A percentile compares a stretch with the other conserved stretches of the same genome.
phyloP scores from a whole-genome alignment of 208 protist species.

The Leishmania guyanensis region DNA sequence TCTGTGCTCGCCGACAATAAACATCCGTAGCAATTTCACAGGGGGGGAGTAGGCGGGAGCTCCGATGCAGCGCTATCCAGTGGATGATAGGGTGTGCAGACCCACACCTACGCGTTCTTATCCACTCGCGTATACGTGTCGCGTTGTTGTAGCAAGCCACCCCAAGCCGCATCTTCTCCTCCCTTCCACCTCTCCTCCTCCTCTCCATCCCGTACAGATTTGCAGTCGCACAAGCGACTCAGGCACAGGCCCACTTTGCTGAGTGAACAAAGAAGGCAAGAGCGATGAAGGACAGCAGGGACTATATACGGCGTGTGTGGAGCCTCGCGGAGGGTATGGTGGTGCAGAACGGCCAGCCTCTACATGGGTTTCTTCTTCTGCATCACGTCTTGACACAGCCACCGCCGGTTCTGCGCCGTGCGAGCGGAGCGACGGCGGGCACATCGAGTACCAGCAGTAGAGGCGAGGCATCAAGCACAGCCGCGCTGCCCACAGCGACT shows the following conservation, averaged over 20 bases:
- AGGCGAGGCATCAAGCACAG: not conserved
- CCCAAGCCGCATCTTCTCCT: slow-evolving; percentile 4
- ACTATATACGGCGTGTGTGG: slow-evolving; percentile 26
- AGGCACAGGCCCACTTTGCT: not conserved
- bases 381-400: slow-evolving; percentile 31
- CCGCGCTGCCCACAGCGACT: not conserved
- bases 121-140: not conserved
- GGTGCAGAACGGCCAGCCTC: slow-evolving; percentile 33
- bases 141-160: not conserved
- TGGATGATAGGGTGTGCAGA: no score
- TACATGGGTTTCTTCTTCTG: slow-evolving; percentile 52
- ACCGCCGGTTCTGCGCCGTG: slow-evolving; percentile 14
- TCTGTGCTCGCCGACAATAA: no score
- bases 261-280: not conserved
- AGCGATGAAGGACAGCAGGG: slow-evolving; percentile 13
- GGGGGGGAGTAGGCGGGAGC: no score
- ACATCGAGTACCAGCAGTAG: not conserved
- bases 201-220: not conserved
- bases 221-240: not conserved
- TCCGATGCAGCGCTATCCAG: no score
- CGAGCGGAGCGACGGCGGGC: not conserved
- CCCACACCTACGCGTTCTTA: not conserved
- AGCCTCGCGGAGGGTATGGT: slow-evolving; percentile 54
- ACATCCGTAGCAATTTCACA: no score
- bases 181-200: not conserved